A percentile compares a stretch with the other conserved stretches of the same genome.
These are phyloP conservation scores for Neonectria faginata DNA, from an alignment of 2,329 filamentous ascomycete genomes.

Conservation along the genomic window DNA sequence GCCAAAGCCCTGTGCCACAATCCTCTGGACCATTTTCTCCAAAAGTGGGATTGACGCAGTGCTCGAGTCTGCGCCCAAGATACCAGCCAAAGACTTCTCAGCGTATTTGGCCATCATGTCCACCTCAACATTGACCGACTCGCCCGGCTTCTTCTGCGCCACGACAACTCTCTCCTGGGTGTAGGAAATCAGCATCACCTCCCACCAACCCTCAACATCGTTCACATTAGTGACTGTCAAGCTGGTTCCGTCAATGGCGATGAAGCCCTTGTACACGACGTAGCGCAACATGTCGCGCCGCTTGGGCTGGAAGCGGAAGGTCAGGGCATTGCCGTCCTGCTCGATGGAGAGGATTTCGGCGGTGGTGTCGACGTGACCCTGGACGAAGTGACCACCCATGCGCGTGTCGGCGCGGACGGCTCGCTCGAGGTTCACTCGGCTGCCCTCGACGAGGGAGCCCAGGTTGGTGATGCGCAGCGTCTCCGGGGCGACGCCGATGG, in stretches of 20 bases:
- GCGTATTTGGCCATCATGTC: slow-evolving; percentile 89
- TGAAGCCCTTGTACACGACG: slow-evolving; percentile 95
- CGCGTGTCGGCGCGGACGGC: slow-evolving; percentile 91
- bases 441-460: slow-evolving; percentile 74
- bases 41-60: slow-evolving; percentile 67
- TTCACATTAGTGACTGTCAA: slow-evolving; percentile 90
- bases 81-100: slow-evolving; percentile 85
- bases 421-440: slow-evolving; percentile 90
- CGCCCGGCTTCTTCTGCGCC: slow-evolving; percentile 80
- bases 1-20: slow-evolving; percentile 74
- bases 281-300: slow-evolving; percentile 80
- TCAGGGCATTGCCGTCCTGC: slow-evolving; percentile 90
- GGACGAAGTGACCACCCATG: slow-evolving; percentile 98
- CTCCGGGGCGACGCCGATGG: slow-evolving; percentile 93
- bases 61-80: slow-evolving; percentile 68
- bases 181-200: slow-evolving; percentile 98
- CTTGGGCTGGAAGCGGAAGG: slow-evolving; percentile 82
- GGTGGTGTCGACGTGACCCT: slow-evolving; percentile 94
- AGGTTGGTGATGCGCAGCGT: slow-evolving; percentile 96
- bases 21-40: slow-evolving; percentile 78
- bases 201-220: slow-evolving; percentile 84
- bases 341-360: slow-evolving; percentile 79
- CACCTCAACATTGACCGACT: slow-evolving; percentile 91
- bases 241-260: slow-evolving; percentile 93
- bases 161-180: slow-evolving; percentile 93